Base-by-base conservation (phyloP, 371 early-diverging fungal species). In the Parasitella parasitica region DNA sequence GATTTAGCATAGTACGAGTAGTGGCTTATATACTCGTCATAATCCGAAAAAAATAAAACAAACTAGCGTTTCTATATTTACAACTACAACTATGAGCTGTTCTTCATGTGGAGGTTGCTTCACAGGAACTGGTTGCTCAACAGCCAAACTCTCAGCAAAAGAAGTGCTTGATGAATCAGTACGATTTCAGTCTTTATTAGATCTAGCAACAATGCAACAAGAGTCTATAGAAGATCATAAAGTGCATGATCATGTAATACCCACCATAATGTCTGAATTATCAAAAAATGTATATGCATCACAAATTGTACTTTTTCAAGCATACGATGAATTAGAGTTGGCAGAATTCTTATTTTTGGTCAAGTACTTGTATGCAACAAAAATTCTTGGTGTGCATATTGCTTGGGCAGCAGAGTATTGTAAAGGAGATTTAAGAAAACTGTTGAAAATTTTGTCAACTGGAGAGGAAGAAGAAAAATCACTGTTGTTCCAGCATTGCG, bases 281-380 rank as follows among this genome's bases (percentile, higher is more conserved):
- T 65, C 72, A 13, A 65, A 63, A 27, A 63, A 69, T 22, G 60
- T 69, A 0, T 72, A 69, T 63, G 56, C 72, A 1, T 72, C 72
- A 3, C 72, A 72, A 38, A 62, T 54, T 5, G 63, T 66, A 6
- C 39, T 72, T 5, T 61, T 63, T 27, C 32, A 54, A 37, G 69
- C 69, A 4, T 56, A 49, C 26, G 66, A 69, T 11, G 51, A 59
- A 27, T 32, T 72, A 0, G 24, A 54, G 4, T 32, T 50, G 20
- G 13, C 15, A 4, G 46, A 57, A 3, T 72, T 72, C 30, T 28
- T 72, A 27, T n/a, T 26, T 0, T 11, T 72, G 6, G 32, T 63
- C 5, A 27, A 52, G 6, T 11, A 16, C 5, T 39, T 68, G 4
- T 59, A 68, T 46, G 2, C 26, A 20, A 3, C 8, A 5, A n/a